These are phyloP conservation scores for Dictyostelium capitatum DNA, from an alignment of 78 protist genomes.

Conservation along the genomic window DNA sequence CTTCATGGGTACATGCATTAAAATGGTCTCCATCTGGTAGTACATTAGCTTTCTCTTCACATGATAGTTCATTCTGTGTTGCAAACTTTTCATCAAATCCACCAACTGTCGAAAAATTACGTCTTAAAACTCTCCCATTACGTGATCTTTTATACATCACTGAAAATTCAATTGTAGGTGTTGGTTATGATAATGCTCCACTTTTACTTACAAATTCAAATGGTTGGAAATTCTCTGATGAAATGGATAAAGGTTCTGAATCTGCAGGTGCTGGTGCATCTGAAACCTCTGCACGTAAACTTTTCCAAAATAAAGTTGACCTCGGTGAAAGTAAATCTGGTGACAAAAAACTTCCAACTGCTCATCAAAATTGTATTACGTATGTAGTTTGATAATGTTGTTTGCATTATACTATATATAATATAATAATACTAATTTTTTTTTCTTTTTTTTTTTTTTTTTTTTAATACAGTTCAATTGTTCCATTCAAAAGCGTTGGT, in stretches of 20 bases:
- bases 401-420: not conserved
- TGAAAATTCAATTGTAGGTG: slow-evolving; percentile 84
- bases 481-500: slow-evolving; percentile 67
- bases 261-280: slow-evolving; percentile 68
- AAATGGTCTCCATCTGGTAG: slow-evolving; percentile 91
- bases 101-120: slow-evolving; percentile 36
- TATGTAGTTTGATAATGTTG: slow-evolving; percentile 1
- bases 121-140: slow-evolving; percentile 77
- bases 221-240: slow-evolving; percentile 84
- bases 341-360: slow-evolving; percentile 78
- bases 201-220: slow-evolving; percentile 46
- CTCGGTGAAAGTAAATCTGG: slow-evolving; percentile 59
- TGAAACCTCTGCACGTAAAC: slow-evolving; percentile 44
- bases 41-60: slow-evolving; percentile 83
- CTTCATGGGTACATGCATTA: slow-evolving; percentile 93
- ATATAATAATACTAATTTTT: not conserved
- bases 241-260: slow-evolving; percentile 42
- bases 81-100: slow-evolving; percentile 59
- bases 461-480: slow-evolving; percentile 9
- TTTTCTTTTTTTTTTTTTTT: not conserved
- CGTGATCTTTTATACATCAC: slow-evolving; percentile 75
- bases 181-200: slow-evolving; percentile 91
- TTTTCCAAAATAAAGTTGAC: slow-evolving; percentile 74
- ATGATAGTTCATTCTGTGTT: slow-evolving; percentile 81
- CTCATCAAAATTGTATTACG: slow-evolving; percentile 91